Base-by-base conservation (phyloP, 2,329 filamentous ascomycete species). In the Sclerotinia sclerotiorum region DNA sequence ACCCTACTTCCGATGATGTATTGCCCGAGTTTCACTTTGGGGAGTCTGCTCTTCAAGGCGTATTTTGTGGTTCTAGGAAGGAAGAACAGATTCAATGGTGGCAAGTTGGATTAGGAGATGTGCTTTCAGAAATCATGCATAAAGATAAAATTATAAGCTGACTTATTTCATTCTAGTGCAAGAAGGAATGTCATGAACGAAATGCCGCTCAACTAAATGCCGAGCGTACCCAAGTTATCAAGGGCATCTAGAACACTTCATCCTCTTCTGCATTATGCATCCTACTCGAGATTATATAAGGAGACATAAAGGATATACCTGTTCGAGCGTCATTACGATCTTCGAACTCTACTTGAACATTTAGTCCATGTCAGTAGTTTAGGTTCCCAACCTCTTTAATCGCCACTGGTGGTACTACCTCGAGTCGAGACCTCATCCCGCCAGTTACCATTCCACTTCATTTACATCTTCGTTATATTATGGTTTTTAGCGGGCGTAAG, bases 161-260 rank as follows among this genome's bases (percentile, higher is more conserved):
- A 64, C 35, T 55, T 7, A 56, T 65, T 27, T 56, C 54, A 46
- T 52, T 54, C 44, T 77, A 90, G 88, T 97, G 94, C 86, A 97
- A 97, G 86, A 95, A 97, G 84, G 93, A 97, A 80, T 94, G 92
- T 60, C 93, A 97, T 81, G 93, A 96, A 79, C 89, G 93, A 73
- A 99, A 99, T 79, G 92, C 93, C 69, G 91, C 93, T 73, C 94
- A 96, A 82, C 84, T 99, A 78, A 92, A 97, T 81, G 88, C 89
- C 69, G 94, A 99, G 85, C 87, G 94, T 78, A 99, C 95, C 58
- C 90, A 94, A 72, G 93, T 96, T 76, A 95, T 98, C 82, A 94
- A 91, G 81, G 94, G 94, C 71, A 90, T 97, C 79, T 97, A 86
- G 29, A 42, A 42, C 10, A 62, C n/a, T n/a, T 27, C 11, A 24